Percentiles rank a stretch among this genome's conserved stretches.
Conservation (phyloP, 2,329 filamentous ascomycete genomes). For the Xenoacremonium recifei region DNA sequence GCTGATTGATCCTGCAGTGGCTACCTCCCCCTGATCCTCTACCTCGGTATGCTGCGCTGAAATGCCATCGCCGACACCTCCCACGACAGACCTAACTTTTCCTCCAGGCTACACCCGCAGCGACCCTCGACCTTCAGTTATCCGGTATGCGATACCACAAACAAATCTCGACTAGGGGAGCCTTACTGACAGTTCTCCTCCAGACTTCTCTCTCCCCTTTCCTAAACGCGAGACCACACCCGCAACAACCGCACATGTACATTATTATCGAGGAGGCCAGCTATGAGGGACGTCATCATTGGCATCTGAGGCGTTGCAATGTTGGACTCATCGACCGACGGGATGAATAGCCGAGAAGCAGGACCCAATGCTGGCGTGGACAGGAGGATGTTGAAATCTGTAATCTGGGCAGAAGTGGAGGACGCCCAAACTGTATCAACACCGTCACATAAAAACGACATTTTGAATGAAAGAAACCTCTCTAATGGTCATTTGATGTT, state of each 20-base stretch:
- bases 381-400: no score
- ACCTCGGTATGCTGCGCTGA: slow-evolving; percentile 68
- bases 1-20: slow-evolving; percentile 60
- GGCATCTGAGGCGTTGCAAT: slow-evolving; percentile 27
- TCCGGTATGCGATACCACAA: slow-evolving; percentile 45
- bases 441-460: slow-evolving; percentile 7
- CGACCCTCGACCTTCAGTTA: slow-evolving; percentile 77
- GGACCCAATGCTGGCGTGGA: slow-evolving; percentile 16
- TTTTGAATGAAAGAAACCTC: slow-evolving; percentile 17
- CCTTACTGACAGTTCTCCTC: neutral
- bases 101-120: slow-evolving; percentile 83
- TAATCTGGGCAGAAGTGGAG: slow-evolving; percentile 22
- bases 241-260: slow-evolving; percentile 19
- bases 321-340: slow-evolving; percentile 13
- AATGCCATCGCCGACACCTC: slow-evolving; percentile 9
- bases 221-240: slow-evolving; percentile 38
- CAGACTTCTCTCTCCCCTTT: slow-evolving; percentile 64
- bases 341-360: slow-evolving; percentile 10
- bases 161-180: slow-evolving; percentile 18
- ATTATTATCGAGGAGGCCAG: slow-evolving; percentile 18
- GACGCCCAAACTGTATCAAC: slow-evolving; percentile 23
- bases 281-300: slow-evolving; percentile 11
- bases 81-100: slow-evolving; percentile 23
- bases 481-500: slow-evolving; percentile 10
- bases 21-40: slow-evolving; percentile 94